Base-by-base conservation (phyloP, 306 rosid genomes). In the Quercus dentata region DNA sequence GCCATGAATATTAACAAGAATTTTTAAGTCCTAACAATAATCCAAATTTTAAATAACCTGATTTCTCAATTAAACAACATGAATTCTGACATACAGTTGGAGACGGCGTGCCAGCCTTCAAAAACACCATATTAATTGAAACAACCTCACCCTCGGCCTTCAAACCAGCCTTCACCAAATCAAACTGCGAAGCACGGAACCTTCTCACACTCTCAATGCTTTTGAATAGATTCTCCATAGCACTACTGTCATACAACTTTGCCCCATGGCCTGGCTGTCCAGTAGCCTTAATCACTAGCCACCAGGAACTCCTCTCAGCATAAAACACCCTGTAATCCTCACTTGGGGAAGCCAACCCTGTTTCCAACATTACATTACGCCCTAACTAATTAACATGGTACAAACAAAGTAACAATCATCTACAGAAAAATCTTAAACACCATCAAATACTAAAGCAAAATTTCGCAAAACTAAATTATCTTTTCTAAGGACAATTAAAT, bases 181-280 rank as follows among this genome's bases (percentile, higher is more conserved):
- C 98, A 41, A 92, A 91, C 76, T 95, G 99, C 0, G 99, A 86
- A 61, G 98, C 88, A 7, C 99, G 91, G 31, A 91, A 95, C 83
- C 90, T 84, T 83, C 91, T 82, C 76, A 95, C 85, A 83, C 73
- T 87, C 76, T 95, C 99, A 83, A 92, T 87, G 77, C 98, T 92
- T 87, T 92, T 92, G 75, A 95, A 74, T 25, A 95, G 85, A 90
- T 92, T 95, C 86, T 90, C 99, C 98, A 90, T 78, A 5, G 99
- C 99, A 78, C 92, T 71, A 82, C 91, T 92, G 79, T 95, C 99
- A 85, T 90, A 95, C 41, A 95, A 97, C 94, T 89, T 95, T 10
- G 99, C 90, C 30, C 99, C 99, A 81, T 95, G 99, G 3, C 99
- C 99, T 0, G 99, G 99, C 19, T 91, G 92, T 31, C 98, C 99